Conservation (phyloP, 2,329 filamentous ascomycete species). For the Penicillium hordei region DNA sequence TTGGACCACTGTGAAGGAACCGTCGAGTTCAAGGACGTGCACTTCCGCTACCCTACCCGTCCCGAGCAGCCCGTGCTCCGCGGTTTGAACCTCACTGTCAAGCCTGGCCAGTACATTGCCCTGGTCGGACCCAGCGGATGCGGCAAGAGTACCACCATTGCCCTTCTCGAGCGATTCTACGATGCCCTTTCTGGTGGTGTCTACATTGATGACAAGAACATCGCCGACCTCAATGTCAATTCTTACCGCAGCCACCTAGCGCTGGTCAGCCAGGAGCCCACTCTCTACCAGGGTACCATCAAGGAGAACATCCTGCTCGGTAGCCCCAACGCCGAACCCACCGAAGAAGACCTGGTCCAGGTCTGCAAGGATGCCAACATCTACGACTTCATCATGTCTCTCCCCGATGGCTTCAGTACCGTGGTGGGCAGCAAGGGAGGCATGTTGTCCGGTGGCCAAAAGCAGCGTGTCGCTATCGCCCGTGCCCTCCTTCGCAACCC, state of each 20-base stretch:
- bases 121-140: constrained; percentile 93
- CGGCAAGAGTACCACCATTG: constrained; percentile 92
- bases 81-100: constrained; percentile 64
- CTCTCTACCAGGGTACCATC: constrained; percentile 89
- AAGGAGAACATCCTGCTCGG: constrained; percentile 87
- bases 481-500: constrained; percentile 88
- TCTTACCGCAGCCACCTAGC: constrained; percentile 81
- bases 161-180: constrained; percentile 90
- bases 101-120: constrained; percentile 57
- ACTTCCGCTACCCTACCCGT: constrained; percentile 90
- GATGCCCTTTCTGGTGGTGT: constrained; percentile 79
- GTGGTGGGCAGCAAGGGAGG: constrained; percentile 83
- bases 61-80: constrained; percentile 89
- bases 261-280: constrained; percentile 91
- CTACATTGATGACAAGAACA: constrained; percentile 78
- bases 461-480: constrained; percentile 91
- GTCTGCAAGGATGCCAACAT: constrained; percentile 91
- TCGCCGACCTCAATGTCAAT: constrained; percentile 77
- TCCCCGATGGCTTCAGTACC: constrained; percentile 83
- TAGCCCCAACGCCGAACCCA: constrained; percentile 63
- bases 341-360: constrained; percentile 70
- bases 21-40: constrained; percentile 87
- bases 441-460: constrained; percentile 85
- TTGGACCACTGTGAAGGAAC: constrained; percentile 68
- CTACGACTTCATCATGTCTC: constrained; percentile 83